Percentiles rank a stretch among this genome's conserved stretches.
phyloP scores from a whole-genome alignment of 2,329 filamentous ascomycete species.

The Alternaria postmessia region DNA sequence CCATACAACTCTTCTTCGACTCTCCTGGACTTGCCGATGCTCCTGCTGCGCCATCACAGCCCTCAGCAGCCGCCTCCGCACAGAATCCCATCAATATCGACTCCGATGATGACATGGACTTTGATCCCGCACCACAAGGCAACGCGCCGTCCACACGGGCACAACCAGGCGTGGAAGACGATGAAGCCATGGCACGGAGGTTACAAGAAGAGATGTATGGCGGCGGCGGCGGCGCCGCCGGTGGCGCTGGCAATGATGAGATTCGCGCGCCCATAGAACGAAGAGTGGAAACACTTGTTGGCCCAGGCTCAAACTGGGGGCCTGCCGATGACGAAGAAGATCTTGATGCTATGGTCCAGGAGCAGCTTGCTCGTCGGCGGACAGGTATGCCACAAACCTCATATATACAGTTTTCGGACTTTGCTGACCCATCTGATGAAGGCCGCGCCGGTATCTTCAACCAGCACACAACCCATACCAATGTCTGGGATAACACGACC shows the following conservation, averaged over 20 bases:
- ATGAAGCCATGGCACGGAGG: slow-evolving; percentile 89
- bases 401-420: slow-evolving; percentile 23
- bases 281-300: slow-evolving; percentile 90
- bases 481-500: slow-evolving; percentile 66
- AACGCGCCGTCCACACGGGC: slow-evolving; percentile 31
- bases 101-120: slow-evolving; percentile 74
- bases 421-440: slow-evolving; percentile 39
- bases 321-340: slow-evolving; percentile 58
- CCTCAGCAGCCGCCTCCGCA: slow-evolving; percentile 49
- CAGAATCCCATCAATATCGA: slow-evolving; percentile 75
- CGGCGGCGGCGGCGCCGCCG: slow-evolving; percentile 46
- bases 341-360: slow-evolving; percentile 68
- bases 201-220: slow-evolving; percentile 92
- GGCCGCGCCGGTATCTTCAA: slow-evolving; percentile 72
- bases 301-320: slow-evolving; percentile 67
- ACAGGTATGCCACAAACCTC: slow-evolving; percentile 29
- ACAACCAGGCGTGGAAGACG: slow-evolving; percentile 72
- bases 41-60: slow-evolving; percentile 46
- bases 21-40: slow-evolving; percentile 75
- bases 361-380: slow-evolving; percentile 66
- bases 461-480: slow-evolving; percentile 63
- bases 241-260: slow-evolving; percentile 59
- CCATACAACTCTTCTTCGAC: slow-evolving; percentile 89
- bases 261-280: slow-evolving; percentile 90
- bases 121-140: slow-evolving; percentile 49